Percentiles rank a stretch among this genome's conserved stretches.
Evolutionary conservation across 2,329 filamentous ascomycete genomes (phyloP).

Genomic region (Arthrobotrys conoides): DNA sequence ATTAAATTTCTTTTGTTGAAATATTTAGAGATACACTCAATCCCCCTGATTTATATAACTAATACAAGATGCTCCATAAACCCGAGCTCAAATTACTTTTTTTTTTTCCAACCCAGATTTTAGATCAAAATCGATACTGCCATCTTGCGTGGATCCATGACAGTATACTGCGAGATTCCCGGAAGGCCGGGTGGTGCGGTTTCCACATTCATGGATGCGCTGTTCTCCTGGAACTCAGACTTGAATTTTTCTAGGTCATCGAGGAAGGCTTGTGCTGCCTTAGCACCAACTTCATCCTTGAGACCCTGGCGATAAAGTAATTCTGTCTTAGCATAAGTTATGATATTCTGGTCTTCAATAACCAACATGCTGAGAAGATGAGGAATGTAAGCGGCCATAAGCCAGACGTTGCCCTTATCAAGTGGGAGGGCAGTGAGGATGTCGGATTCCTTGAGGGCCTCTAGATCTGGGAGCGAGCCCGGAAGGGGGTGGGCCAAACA

Average conservation of each 20-base stretch:
- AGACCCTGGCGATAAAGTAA: constrained; percentile 2
- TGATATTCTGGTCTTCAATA: constrained; percentile 65
- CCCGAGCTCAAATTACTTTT: neutral
- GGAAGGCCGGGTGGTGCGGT: constrained; percentile 3
- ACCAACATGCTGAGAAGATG: constrained; percentile 68
- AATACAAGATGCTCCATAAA: neutral
- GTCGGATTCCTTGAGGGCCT: constrained; percentile 65
- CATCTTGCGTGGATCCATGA: constrained; percentile 67
- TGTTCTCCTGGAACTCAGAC: constrained; percentile 25
- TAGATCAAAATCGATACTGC: constrained; percentile 67
- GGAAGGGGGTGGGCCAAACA: constrained; percentile 67
- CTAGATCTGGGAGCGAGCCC: constrained; percentile 62
- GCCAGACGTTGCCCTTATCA: constrained; percentile 68
- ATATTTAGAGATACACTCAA: neutral
- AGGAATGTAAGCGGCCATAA: constrained; percentile 69
- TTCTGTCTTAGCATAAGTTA: constrained; percentile 66
- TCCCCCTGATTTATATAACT: neutral
- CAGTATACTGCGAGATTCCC: constrained; percentile 65
- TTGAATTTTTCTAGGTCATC: constrained; percentile 24
- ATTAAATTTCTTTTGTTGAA: neutral
- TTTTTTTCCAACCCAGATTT: neutral
- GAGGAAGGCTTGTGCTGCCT: constrained; percentile 30
- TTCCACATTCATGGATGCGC: constrained; percentile 21
- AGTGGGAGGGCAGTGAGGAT: constrained; percentile 68
- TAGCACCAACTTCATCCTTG: neutral